Evolutionary conservation across 2,329 filamentous ascomycete species (phyloP).

Genomic region (Parafenestella ontariensis): DNA sequence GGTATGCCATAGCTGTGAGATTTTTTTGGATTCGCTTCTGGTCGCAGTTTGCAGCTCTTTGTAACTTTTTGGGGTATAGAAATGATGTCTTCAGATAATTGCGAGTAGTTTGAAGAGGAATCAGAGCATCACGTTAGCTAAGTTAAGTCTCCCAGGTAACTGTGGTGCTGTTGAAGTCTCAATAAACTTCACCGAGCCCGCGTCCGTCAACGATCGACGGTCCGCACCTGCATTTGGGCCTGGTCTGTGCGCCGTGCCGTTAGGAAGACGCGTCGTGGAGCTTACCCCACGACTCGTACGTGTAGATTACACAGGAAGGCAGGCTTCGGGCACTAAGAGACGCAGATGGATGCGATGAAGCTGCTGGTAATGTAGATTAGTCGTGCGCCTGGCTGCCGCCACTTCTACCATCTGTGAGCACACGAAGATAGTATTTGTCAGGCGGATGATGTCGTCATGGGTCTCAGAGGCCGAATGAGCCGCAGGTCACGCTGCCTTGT

Average conservation of each 20-base stretch:
- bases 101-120: not conserved
- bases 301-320: conserved; percentile 2
- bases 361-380: not conserved
- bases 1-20: conserved; percentile 37
- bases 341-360: not conserved
- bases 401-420: not conserved
- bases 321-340: not conserved
- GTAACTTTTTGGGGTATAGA: too few species aligned
- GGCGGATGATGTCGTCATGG: conserved; percentile 43
- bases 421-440: conserved; percentile 11
- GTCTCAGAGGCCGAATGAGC: conserved; percentile 34
- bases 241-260: conserved; percentile 23
- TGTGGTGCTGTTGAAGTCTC: conserved; percentile 14
- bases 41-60: not conserved
- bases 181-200: conserved; percentile 22
- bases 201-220: conserved; percentile 17
- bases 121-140: not conserved
- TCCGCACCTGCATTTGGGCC: conserved; percentile 21
- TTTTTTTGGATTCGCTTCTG: not conserved
- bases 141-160: not conserved
- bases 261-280: conserved; percentile 9
- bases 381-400: not conserved
- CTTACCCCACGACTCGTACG: conserved; percentile 16
- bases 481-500: conserved; percentile 40
- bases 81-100: not conserved